These are phyloP conservation scores for Annona cherimola DNA, from an alignment of 164 flowering plant species.

Conservation along the genomic window DNA sequence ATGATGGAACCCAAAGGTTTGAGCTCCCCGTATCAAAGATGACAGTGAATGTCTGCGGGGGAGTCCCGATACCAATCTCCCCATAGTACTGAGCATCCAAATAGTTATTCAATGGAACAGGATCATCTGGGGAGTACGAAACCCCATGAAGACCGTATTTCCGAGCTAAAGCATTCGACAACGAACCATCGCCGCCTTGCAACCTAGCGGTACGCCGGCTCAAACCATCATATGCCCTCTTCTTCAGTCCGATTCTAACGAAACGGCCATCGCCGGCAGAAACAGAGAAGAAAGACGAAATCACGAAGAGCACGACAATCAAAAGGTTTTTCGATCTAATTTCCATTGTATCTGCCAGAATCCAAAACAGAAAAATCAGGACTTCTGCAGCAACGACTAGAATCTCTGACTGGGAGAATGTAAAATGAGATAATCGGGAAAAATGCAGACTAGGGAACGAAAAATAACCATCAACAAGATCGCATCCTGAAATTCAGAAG, in stretches of 20 bases:
- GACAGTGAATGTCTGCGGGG: slow-evolving; percentile 86
- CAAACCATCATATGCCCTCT: slow-evolving; percentile 27
- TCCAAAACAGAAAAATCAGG: neutral
- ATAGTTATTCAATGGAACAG: slow-evolving; percentile 68
- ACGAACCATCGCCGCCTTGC: slow-evolving; percentile 13
- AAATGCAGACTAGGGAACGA: too few relatives aligned
- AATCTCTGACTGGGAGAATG: too few relatives aligned
- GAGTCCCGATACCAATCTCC: slow-evolving; percentile 84
- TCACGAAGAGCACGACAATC: slow-evolving; percentile 33
- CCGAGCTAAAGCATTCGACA: slow-evolving; percentile 8
- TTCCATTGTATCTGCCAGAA: slow-evolving; percentile 31
- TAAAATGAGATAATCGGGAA: too few relatives aligned
- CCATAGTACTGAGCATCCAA: slow-evolving; percentile 94
- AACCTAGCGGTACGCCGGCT: slow-evolving; percentile 24
- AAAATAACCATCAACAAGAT: too few relatives aligned
- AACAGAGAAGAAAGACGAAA: slow-evolving; percentile 31
- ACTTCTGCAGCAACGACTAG: too few relatives aligned
- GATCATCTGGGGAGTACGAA: slow-evolving; percentile 38
- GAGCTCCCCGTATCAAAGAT: slow-evolving; percentile 94
- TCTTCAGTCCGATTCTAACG: slow-evolving; percentile 43
- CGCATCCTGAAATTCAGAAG: too few relatives aligned
- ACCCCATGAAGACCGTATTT: slow-evolving; percentile 28
- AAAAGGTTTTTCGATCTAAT: slow-evolving; percentile 19
- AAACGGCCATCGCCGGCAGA: slow-evolving; percentile 24
- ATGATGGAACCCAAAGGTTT: slow-evolving; percentile 90